These are phyloP conservation scores for Tylopilus sp. DNA, from an alignment of 768 basidiomycete species.

Conservation along the genomic window DNA sequence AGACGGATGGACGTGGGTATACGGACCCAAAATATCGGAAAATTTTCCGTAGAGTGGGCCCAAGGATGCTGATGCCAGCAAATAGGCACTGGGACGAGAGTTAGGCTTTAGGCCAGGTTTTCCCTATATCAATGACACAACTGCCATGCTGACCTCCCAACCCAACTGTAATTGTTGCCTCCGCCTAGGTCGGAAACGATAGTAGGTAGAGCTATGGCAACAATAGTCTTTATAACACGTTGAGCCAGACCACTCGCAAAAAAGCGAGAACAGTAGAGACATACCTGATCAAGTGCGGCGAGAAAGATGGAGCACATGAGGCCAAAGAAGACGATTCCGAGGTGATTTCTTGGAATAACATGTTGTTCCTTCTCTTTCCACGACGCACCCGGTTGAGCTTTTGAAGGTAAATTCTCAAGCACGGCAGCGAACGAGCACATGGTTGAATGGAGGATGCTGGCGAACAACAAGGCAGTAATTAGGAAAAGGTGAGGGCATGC, in stretches of 20 bases:
- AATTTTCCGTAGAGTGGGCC: conserved; percentile 49
- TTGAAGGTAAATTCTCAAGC: conserved; percentile 11
- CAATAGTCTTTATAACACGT: conserved; percentile 37
- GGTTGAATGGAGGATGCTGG: background rate
- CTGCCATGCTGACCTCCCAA: conserved; percentile 35
- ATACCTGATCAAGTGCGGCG: conserved; percentile 61
- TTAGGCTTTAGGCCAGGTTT: background rate
- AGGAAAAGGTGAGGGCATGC: too few species aligned
- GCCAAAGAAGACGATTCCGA: conserved; percentile 26
- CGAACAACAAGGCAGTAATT: too few species aligned
- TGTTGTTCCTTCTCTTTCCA: conserved; percentile 57
- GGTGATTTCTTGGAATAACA: conserved; percentile 40
- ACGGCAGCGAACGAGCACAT: conserved; percentile 8
- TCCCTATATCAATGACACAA: background rate
- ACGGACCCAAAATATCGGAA: conserved; percentile 37
- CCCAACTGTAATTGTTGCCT: conserved; percentile 47
- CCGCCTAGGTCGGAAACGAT: conserved; percentile 45
- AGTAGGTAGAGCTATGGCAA: conserved; percentile 49
- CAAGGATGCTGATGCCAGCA: conserved; percentile 42
- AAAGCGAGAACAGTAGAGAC: background rate
- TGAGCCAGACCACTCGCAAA: background rate
- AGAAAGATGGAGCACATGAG: conserved; percentile 30
- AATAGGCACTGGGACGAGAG: conserved; percentile 38
- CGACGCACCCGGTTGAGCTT: conserved; percentile 43
- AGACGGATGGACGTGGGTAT: background rate